Conservation (phyloP, 1,284 basidiomycete species). For the Ganoderma meredithae region DNA sequence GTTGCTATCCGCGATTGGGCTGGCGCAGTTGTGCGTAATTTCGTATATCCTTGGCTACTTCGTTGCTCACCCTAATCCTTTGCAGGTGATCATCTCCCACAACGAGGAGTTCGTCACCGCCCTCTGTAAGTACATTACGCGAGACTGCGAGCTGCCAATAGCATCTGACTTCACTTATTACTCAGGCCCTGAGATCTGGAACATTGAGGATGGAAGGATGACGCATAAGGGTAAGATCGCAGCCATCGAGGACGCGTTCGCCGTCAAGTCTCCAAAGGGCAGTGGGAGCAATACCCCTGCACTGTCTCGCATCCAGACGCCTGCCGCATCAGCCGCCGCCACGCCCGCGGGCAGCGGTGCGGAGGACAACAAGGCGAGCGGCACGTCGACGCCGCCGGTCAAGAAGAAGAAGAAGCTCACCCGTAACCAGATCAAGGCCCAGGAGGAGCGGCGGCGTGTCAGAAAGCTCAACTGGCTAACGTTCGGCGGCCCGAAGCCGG, state of each 20-base stretch:
- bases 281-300: conserved; percentile 60
- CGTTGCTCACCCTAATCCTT: conserved; percentile 30
- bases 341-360: conserved; percentile 79
- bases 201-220: conserved; percentile 82
- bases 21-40: conserved; percentile 82
- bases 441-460: conserved; percentile 81
- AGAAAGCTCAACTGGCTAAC: conserved; percentile 88
- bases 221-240: conserved; percentile 89
- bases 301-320: conserved; percentile 67
- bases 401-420: conserved; percentile 94
- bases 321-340: conserved; percentile 64
- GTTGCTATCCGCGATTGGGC: conserved; percentile 97
- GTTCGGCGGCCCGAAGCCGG: conserved; percentile 81
- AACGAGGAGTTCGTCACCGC: conserved; percentile 92
- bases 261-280: conserved; percentile 68
- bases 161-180: conserved; percentile 24
- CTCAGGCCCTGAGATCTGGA: conserved; percentile 83
- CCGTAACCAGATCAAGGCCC: conserved; percentile 89
- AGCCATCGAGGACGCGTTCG: conserved; percentile 81
- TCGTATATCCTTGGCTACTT: conserved; percentile 27
- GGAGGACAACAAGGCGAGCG: conserved; percentile 60
- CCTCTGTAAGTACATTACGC: conserved; percentile 67
- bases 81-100: conserved; percentile 93
- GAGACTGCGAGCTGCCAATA: not conserved
- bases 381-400: conserved; percentile 49